These are phyloP conservation scores for Rhododendron henanense DNA, from an alignment of 148 eudicot genomes.

Conservation along the genomic window DNA sequence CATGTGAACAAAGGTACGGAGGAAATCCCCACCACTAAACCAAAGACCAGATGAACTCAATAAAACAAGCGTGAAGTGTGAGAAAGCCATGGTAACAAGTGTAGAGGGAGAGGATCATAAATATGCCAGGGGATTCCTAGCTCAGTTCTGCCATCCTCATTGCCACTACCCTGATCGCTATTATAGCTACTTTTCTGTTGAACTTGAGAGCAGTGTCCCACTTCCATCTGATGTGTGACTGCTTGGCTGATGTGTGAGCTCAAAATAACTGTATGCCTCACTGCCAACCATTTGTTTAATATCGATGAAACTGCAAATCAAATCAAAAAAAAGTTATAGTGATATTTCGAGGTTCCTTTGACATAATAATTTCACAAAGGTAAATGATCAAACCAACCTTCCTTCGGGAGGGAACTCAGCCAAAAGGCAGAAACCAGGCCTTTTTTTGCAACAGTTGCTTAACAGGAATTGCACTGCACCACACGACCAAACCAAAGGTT, in stretches of 20 bases:
- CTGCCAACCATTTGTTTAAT: slow-evolving; percentile 40
- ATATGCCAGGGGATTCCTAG: background rate
- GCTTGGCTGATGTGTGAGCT: slow-evolving; percentile 28
- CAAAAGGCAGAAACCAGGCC: slow-evolving; percentile 42
- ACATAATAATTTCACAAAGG: background rate
- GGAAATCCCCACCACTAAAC: background rate
- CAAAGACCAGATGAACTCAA: background rate
- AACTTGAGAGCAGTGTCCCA: slow-evolving; percentile 22
- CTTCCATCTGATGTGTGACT: slow-evolving; percentile 39
- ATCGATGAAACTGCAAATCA: slow-evolving; percentile 30
- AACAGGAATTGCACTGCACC: slow-evolving; percentile 40
- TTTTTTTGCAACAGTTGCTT: slow-evolving; percentile 33
- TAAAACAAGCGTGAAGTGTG: background rate
- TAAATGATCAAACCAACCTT: slow-evolving; percentile 28
- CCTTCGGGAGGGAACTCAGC: slow-evolving; percentile 64
- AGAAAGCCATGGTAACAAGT: background rate
- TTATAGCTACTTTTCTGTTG: slow-evolving; percentile 41
- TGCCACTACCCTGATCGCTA: slow-evolving; percentile 53
- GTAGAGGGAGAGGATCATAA: background rate
- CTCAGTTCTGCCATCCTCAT: slow-evolving; percentile 22
- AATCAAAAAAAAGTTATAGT: background rate
- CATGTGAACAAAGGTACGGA: background rate
- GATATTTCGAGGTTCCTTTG: background rate
- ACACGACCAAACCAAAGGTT: background rate
- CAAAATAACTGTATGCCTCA: slow-evolving; percentile 28